Evolutionary conservation across 148 eudicot genomes (phyloP).

Genomic region (Rhododendron ovatum): DNA sequence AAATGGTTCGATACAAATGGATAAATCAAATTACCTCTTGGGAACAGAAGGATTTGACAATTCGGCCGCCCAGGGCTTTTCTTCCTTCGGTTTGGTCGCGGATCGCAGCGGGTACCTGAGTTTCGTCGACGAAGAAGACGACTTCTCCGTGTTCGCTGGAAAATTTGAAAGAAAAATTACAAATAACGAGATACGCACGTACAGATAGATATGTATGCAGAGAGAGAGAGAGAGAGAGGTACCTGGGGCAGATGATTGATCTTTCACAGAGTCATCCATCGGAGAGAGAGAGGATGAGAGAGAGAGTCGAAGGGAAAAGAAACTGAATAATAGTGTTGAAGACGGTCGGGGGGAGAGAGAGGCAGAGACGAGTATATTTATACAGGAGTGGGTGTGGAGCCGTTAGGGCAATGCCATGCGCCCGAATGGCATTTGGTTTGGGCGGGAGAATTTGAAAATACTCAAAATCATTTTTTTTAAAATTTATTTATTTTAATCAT

Average conservation of each 20-base stretch:
- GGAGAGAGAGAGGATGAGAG: neutral
- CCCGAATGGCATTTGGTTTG: conserved; percentile 4
- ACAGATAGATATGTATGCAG: neutral
- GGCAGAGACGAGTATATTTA: neutral
- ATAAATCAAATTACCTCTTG: conserved; percentile 23
- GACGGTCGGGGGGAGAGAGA: neutral
- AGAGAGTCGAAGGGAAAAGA: neutral
- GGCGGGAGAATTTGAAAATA: conserved; percentile 5
- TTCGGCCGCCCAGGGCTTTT: conserved; percentile 24
- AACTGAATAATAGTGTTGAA: neutral
- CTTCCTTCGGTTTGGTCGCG: conserved; percentile 34
- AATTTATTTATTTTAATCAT: too few species aligned
- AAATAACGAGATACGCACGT: neutral
- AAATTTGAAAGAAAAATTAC: neutral
- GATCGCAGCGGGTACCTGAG: conserved; percentile 69
- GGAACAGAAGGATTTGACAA: conserved; percentile 27
- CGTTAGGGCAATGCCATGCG: neutral
- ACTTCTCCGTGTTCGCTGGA: conserved; percentile 22
- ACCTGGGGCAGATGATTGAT: conserved; percentile 25
- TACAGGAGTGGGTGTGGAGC: neutral
- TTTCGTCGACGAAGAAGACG: conserved; percentile 12
- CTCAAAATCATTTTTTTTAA: neutral
- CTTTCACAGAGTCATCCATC: conserved; percentile 50
- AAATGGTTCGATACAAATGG: neutral
- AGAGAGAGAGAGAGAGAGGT: neutral